phyloP scores from a whole-genome alignment of 257 asterid species.

The Solanum pennellii region DNA sequence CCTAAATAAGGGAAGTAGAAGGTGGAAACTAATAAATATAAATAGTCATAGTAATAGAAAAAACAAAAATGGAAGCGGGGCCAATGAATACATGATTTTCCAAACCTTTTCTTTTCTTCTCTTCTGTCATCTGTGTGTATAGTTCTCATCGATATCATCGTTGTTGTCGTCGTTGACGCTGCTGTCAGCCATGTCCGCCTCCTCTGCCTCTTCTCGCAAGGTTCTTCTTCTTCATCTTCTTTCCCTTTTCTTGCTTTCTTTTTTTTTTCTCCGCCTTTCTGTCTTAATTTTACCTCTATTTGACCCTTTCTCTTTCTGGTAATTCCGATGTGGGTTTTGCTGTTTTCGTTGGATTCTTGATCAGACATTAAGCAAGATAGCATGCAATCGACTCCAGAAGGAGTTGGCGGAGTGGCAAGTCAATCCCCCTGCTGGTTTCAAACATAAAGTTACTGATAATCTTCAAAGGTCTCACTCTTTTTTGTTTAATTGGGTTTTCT shows the following conservation, averaged over 20 bases:
- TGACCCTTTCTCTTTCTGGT: not conserved
- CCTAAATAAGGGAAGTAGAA: not conserved
- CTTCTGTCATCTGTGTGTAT: not conserved
- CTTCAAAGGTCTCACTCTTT: slow-evolving; percentile 56
- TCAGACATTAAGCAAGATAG: slow-evolving; percentile 94
- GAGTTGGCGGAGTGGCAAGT: slow-evolving; percentile 98
- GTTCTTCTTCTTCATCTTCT: not conserved
- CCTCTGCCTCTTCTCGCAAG: slow-evolving; percentile 31
- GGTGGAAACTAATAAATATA: not conserved
- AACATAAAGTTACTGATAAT: slow-evolving; percentile 81
- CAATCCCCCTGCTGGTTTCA: slow-evolving; percentile 88
- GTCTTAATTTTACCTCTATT: not conserved
- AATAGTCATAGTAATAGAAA: not conserved
- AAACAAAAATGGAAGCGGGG: not conserved
- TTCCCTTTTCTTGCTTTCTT: not conserved
- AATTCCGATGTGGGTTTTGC: not conserved
- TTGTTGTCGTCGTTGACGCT: not conserved
- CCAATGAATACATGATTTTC: not conserved
- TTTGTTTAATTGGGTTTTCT: not conserved
- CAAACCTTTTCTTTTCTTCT: not conserved
- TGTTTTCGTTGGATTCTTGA: not conserved
- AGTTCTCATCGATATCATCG: not conserved
- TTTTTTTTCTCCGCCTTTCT: not conserved
- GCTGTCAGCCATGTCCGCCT: slow-evolving; percentile 21
- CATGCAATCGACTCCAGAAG: slow-evolving; percentile 90